Conservation (phyloP, 2,329 filamentous ascomycete species). For the Thelonectria olida region DNA sequence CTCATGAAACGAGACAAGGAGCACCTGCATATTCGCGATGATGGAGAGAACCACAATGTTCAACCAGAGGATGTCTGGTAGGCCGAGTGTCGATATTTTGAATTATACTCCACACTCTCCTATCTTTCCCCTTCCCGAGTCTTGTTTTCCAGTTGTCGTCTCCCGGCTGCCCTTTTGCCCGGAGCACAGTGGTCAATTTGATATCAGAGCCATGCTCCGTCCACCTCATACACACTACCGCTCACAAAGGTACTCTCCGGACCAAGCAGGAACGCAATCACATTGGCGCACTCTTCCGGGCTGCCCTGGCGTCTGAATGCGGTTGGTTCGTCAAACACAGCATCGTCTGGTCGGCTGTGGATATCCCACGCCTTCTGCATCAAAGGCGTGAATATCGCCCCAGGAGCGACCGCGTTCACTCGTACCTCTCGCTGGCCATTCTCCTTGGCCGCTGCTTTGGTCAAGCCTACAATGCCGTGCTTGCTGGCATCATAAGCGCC, state of each 20-base stretch:
- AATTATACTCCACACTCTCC: constrained; percentile 40
- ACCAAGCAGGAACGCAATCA: constrained; percentile 48
- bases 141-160: no score
- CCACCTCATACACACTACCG: constrained; percentile 54
- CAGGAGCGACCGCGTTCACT: constrained; percentile 58
- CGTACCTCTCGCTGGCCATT: constrained; percentile 54
- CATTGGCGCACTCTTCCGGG: constrained; percentile 47
- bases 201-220: constrained; percentile 52
- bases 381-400: constrained; percentile 59
- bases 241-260: constrained; percentile 48
- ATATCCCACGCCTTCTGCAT: constrained; percentile 55
- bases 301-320: constrained; percentile 56
- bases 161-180: neutral
- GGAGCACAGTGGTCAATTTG: neutral
- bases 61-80: constrained; percentile 87
- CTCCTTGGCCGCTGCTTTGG: constrained; percentile 49
- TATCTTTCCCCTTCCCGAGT: constrained; percentile 49
- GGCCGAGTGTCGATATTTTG: constrained; percentile 17
- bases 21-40: constrained; percentile 77
- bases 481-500: constrained; percentile 52
- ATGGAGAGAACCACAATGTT: constrained; percentile 83
- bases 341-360: constrained; percentile 45
- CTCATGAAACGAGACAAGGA: constrained; percentile 83
- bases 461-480: constrained; percentile 49
- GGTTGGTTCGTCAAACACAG: constrained; percentile 53